Conservation (phyloP, 2,329 filamentous ascomycete species). For the Paecilomyces sp. region DNA sequence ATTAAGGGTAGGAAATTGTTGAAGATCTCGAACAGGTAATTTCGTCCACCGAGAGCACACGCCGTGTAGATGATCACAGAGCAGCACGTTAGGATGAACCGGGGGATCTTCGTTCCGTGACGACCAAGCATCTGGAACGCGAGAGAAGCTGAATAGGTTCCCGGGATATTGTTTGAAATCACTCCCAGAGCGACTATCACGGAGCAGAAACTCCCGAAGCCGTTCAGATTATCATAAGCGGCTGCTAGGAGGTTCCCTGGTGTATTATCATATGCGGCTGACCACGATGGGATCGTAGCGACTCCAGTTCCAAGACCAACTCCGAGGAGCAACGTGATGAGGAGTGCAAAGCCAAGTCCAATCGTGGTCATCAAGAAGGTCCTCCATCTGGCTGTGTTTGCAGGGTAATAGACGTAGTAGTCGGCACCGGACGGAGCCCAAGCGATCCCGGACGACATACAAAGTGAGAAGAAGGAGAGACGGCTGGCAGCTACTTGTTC, state of each 20-base stretch:
- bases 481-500: constrained; percentile 27
- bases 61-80: constrained; percentile 35
- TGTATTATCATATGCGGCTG: constrained; percentile 19
- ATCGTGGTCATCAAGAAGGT: constrained; percentile 32
- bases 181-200: constrained; percentile 36
- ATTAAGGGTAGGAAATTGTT: constrained; percentile 40
- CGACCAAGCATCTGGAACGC: constrained; percentile 38
- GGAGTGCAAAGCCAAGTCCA: constrained; percentile 26
- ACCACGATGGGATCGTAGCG: constrained; percentile 16
- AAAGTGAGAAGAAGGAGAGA: constrained; percentile 29
- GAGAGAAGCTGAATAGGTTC: constrained; percentile 39
- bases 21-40: constrained; percentile 38
- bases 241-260: constrained; percentile 33
- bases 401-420: constrained; percentile 39
- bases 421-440: constrained; percentile 32
- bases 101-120: constrained; percentile 30
- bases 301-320: constrained; percentile 35
- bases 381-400: constrained; percentile 25
- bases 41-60: constrained; percentile 38
- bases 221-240: constrained; percentile 31
- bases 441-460: constrained; percentile 26
- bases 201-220: constrained; percentile 37
- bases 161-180: constrained; percentile 39
- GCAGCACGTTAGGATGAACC: constrained; percentile 36
- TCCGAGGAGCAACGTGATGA: constrained; percentile 31